Base-by-base conservation (phyloP, 768 basidiomycete genomes). In the Saitozyma sp. region DNA sequence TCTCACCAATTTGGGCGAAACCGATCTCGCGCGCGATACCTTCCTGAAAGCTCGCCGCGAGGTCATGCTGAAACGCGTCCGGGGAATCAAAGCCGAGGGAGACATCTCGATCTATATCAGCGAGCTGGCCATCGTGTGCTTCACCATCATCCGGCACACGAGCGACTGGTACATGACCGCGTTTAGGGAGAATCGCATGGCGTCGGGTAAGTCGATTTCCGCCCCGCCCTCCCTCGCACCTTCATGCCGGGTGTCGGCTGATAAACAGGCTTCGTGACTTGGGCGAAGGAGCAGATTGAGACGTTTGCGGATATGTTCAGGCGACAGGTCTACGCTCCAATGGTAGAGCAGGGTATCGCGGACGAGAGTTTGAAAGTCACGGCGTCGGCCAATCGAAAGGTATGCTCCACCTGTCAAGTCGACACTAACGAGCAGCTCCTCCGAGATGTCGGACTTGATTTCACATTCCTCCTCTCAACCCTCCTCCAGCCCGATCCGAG, bases 91-190 rank as follows among this genome's bases (percentile, higher is more conserved):
- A 53, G 94, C 93, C 67, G 92, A 95, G 68, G 94, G 95, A 2
- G 87, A 93, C 71, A 86, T 94, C 41, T 85, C 84, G 3, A 84
- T 88, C 54, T 98, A 95, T 71, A 84, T 98, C 53, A 88, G 86
- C 41, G 91, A 97, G 73, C 82, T 98, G 41, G 86, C 92, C 2
- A 83, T 93, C 48, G 90, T 98, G 0, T 86, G 88, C 61, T 98
- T 98, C 71, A 96, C 93, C 0, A 88, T 91, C 1, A 89, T 99
- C 77, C 94, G 96, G 77, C 92, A 98, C 74, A 96, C 94, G 0
- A 91, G 91, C 13, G 95, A 99, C 80, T 99, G 96, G 96, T 99
- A 91, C 79, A 82, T 97, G 68, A 88, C 89, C 0, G 93, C 92
- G 60, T 99, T 96, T 80, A 90, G 89, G 78, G 96, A 97, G 79